Evolutionary conservation across 441 rosid genomes (phyloP), one percentile per base, ranked within the genome.

Genomic region (Populus tomentosa): DNA sequence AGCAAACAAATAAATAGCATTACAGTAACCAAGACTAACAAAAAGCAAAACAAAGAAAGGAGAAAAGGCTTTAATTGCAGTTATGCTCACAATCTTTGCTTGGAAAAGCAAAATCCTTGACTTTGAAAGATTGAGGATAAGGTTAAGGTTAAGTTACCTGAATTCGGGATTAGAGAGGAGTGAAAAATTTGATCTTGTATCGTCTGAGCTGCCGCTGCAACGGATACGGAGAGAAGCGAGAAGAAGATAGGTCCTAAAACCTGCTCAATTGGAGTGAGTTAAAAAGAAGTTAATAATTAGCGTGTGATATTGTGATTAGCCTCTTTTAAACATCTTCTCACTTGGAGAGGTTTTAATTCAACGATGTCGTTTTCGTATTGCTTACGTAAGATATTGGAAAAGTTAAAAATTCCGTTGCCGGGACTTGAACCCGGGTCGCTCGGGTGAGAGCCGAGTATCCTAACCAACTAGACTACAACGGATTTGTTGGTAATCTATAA

Each of bases 401-500:
- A 4, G 2, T 40, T 10, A 46, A 13, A 14, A 4, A 4, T 89
- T 90, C 97, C 92, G 87, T 82, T 88, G 90, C 89, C 93, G 90
- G 93, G 88, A 87, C 84, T 88, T 78, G 95, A 91, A 91, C 93
- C 91, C 89, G 91, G 91, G 92, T 90, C 91, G 86, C 88, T 87
- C 94, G 91, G 93, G 98, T 91, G 95, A 94, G 93, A 94, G 95
- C 92, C 97, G 93, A 91, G 88, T 91, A 91, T 92, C 97, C 97
- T 90, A 40, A 94, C 97, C 95, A 83, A 82, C 97, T 94, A 94
- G 94, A 94, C 97, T 89, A 91, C 95, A 90, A 92, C 91, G 91
- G 95, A 88, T 10, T 24, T 61, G 20, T 46, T 14, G 14, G 0
- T 40, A 11, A 3, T 10, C 0, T 40, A 3, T 40, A 14, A 4